phyloP scores from a whole-genome alignment of 352 stramenopile species.

The Globisporangium paddicum region DNA sequence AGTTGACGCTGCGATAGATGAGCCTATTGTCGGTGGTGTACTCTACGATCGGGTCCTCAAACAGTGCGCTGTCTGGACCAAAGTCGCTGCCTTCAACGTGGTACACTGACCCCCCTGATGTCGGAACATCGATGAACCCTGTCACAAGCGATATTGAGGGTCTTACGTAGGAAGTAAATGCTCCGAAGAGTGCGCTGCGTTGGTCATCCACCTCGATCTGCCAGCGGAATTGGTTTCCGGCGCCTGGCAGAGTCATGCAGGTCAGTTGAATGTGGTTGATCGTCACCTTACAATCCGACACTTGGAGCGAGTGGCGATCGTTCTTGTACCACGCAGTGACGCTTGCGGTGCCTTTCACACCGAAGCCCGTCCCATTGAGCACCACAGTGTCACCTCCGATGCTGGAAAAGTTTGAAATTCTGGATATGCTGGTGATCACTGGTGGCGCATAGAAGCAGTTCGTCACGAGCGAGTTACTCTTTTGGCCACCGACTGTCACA shows the following conservation, averaged over 20 bases:
- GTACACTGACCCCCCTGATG: constrained; percentile 36
- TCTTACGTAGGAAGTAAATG: constrained; percentile 24
- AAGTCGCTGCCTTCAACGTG: constrained; percentile 47
- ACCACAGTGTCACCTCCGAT: constrained; percentile 24
- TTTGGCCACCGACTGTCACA: constrained; percentile 30
- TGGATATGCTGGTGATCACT: constrained; percentile 15
- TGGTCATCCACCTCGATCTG: constrained; percentile 33
- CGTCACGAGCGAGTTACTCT: constrained; percentile 18
- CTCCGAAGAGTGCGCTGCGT: constrained; percentile 10
- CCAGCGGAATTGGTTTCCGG: constrained; percentile 33
- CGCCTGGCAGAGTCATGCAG: constrained; percentile 30
- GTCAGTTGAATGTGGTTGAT: constrained; percentile 34
- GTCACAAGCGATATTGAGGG: constrained; percentile 34
- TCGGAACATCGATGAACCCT: constrained; percentile 41
- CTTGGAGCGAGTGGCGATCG: constrained; percentile 26
- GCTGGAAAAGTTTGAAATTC: constrained; percentile 20
- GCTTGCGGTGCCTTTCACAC: constrained; percentile 24
- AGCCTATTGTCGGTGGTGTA: constrained; percentile 34
- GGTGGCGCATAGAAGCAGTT: constrained; percentile 35
- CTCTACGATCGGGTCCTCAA: constrained; percentile 41
- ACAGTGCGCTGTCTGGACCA: constrained; percentile 38
- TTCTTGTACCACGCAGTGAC: constrained; percentile 38
- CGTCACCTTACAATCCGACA: constrained; percentile 36
- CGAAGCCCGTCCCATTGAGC: constrained; percentile 44
- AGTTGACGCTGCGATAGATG: constrained; percentile 37